These are phyloP conservation scores for Fraxinus greggii DNA, from an alignment of 305 asterid species.

Conservation along the genomic window DNA sequence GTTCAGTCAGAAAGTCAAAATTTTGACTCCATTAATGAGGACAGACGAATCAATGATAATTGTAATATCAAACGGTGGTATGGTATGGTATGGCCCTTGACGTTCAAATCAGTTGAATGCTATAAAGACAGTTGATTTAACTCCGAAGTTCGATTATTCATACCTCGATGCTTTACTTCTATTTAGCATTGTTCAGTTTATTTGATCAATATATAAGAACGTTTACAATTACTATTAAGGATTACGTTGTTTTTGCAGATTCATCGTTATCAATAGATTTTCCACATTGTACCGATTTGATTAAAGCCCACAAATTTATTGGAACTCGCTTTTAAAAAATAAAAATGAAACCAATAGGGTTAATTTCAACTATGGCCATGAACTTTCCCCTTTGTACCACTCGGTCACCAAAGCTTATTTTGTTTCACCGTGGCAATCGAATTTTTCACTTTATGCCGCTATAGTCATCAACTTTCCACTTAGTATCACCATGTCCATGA, in stretches of 20 bases:
- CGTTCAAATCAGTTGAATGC: not conserved
- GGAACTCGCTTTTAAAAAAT: not conserved
- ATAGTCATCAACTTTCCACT: not conserved
- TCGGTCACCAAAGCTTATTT: not conserved
- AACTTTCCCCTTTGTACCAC: not conserved
- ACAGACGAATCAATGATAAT: slow-evolving; percentile 3
- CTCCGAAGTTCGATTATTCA: too few species aligned
- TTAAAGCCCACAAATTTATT: not conserved
- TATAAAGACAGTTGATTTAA: not conserved
- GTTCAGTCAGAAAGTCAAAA: slow-evolving; percentile 46
- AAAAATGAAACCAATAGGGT: not conserved
- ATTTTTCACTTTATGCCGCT: too few species aligned
- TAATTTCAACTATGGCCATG: not conserved
- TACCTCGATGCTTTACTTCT: too few species aligned
- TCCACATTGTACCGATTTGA: not conserved
- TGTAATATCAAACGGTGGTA: slow-evolving; percentile 30
- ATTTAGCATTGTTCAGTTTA: too few species aligned
- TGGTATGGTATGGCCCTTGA: slow-evolving; percentile 18
- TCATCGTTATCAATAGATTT: not conserved
- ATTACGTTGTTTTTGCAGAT: not conserved
- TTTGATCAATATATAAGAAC: not conserved
- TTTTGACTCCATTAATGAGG: slow-evolving; percentile 21
- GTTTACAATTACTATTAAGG: not conserved
- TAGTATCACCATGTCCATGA: not conserved
- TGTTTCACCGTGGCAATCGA: not conserved